Evolutionary conservation across 1,284 basidiomycete genomes (phyloP).

Genomic region (Chalciporus sp.): DNA sequence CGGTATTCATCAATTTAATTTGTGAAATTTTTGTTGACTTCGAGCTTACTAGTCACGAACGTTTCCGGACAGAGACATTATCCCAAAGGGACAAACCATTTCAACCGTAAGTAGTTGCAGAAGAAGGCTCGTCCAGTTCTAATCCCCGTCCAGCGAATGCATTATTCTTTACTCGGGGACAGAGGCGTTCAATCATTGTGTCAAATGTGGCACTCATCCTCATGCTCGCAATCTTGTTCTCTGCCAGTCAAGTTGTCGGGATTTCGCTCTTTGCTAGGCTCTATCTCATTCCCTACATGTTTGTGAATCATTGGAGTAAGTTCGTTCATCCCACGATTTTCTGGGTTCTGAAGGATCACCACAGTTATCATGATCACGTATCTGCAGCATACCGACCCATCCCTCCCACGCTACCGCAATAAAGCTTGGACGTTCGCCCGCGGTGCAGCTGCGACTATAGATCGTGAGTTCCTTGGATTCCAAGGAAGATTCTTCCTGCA

Average conservation of each 20-base stretch:
- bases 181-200: neutral
- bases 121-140: neutral
- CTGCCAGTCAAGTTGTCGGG: neutral
- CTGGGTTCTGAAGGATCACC: too few species aligned
- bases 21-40: neutral
- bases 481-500: conserved; percentile 46
- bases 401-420: conserved; percentile 47
- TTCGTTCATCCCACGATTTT: too few species aligned
- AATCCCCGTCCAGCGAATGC: neutral
- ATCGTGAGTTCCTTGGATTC: conserved; percentile 57
- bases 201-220: neutral
- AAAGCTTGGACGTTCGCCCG: conserved; percentile 55
- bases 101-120: neutral
- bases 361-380: neutral
- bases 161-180: neutral
- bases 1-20: neutral
- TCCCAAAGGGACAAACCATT: neutral
- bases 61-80: neutral
- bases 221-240: neutral
- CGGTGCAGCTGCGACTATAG: conserved; percentile 66
- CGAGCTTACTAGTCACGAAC: neutral
- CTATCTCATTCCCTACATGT: neutral
- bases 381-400: conserved; percentile 16
- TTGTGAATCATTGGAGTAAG: neutral
- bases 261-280: neutral